Evolutionary conservation across 2,329 filamentous ascomycete genomes (phyloP).

Genomic region (Biscogniauxia marginata): DNA sequence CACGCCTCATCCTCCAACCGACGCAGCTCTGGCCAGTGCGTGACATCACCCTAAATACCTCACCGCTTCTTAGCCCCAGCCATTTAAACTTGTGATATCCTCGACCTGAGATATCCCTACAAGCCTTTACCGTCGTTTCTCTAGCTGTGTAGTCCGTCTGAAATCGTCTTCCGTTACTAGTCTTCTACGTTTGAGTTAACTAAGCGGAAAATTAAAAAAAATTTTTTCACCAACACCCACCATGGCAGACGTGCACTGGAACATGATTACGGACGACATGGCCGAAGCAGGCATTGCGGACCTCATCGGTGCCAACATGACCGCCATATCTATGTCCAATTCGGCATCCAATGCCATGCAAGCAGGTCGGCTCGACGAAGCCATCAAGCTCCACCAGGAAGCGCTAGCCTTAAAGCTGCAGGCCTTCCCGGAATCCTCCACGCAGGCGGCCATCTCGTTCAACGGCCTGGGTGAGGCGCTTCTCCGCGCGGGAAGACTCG

Average conservation of each 20-base stretch:
- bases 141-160: neutral
- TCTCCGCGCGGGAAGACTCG: conserved; percentile 21
- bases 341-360: neutral
- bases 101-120: neutral
- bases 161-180: neutral
- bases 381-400: conserved; percentile 9
- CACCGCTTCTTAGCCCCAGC: neutral
- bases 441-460: conserved; percentile 11
- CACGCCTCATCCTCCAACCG: no score
- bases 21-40: no score
- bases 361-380: conserved; percentile 5
- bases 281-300: neutral
- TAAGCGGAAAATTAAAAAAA: no score
- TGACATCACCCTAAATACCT: neutral
- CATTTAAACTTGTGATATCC: neutral
- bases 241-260: neutral
- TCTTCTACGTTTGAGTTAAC: neutral
- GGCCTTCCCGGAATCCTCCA: conserved; percentile 8
- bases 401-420: conserved; percentile 15
- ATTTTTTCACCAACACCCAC: neutral
- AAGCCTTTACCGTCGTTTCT: neutral
- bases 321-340: neutral
- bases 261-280: neutral
- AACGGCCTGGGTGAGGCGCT: conserved; percentile 20
- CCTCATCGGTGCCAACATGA: neutral